phyloP scores from a whole-genome alignment of 2,329 filamentous ascomycete genomes.

The Aspergillus arachidicola region DNA sequence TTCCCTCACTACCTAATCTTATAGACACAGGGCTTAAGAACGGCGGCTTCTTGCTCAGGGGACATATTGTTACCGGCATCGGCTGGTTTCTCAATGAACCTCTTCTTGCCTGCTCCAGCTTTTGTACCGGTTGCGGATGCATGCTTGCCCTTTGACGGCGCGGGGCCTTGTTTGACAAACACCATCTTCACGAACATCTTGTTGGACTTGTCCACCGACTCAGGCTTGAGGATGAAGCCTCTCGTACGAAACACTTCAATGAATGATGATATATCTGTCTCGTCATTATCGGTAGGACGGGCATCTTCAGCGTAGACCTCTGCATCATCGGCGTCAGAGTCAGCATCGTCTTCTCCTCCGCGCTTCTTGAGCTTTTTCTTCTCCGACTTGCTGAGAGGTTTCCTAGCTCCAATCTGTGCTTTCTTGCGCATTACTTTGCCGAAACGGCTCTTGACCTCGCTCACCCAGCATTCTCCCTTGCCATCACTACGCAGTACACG shows the following conservation, averaged over 20 bases:
- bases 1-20: slow-evolving; percentile 69
- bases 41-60: slow-evolving; percentile 65
- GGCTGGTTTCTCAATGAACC: slow-evolving; percentile 61
- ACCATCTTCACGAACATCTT: slow-evolving; percentile 99
- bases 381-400: slow-evolving; percentile 44
- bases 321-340: slow-evolving; percentile 49
- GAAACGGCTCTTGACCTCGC: slow-evolving; percentile 95
- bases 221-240: slow-evolving; percentile 80
- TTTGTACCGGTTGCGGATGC: slow-evolving; percentile 37
- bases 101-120: slow-evolving; percentile 42
- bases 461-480: slow-evolving; percentile 85
- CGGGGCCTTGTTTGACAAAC: slow-evolving; percentile 76
- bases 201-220: slow-evolving; percentile 78
- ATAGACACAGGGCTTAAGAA: slow-evolving; percentile 94
- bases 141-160: slow-evolving; percentile 76
- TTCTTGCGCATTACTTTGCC: slow-evolving; percentile 57
- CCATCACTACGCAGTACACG: slow-evolving; percentile 86
- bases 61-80: slow-evolving; percentile 58
- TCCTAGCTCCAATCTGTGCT: slow-evolving; percentile 41
- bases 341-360: slow-evolving; percentile 50
- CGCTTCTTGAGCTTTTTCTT: slow-evolving; percentile 49
- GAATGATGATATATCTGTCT: slow-evolving; percentile 87
- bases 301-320: slow-evolving; percentile 55
- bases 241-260: slow-evolving; percentile 77
- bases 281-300: slow-evolving; percentile 60